These are phyloP conservation scores for Flaveria bidentis DNA, from an alignment of 129 eudicot genomes.

Conservation along the genomic window DNA sequence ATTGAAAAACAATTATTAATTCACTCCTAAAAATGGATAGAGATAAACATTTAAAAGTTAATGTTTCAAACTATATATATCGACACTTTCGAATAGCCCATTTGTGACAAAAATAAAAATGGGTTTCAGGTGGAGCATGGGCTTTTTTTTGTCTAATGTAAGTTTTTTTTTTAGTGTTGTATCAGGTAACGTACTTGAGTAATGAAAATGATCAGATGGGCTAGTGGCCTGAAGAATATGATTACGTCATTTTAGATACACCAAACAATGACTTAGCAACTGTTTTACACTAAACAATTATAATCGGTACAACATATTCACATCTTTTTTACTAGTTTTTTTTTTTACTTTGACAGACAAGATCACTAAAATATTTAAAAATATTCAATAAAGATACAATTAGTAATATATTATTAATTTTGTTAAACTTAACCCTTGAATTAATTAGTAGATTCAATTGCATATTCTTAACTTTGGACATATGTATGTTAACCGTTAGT, in stretches of 20 bases:
- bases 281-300: not conserved
- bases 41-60: no score
- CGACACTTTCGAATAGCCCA: no score
- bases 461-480: conserved; percentile 34
- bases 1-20: no score
- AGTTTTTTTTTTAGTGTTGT: no score
- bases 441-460: conserved; percentile 24
- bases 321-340: not conserved
- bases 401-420: not conserved
- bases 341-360: not conserved
- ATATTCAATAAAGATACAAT: not conserved
- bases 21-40: no score
- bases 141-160: no score
- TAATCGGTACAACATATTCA: not conserved
- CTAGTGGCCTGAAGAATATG: not conserved
- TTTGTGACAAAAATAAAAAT: no score
- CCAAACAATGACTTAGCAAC: not conserved
- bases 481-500: not conserved
- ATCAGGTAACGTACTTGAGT: no score
- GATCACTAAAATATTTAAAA: not conserved
- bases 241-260: not conserved
- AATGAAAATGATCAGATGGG: no score
- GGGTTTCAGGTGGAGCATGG: no score
- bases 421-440: not conserved
- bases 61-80: no score